phyloP scores from a whole-genome alignment of 306 rosid species.

The Trichosanthes truncata region DNA sequence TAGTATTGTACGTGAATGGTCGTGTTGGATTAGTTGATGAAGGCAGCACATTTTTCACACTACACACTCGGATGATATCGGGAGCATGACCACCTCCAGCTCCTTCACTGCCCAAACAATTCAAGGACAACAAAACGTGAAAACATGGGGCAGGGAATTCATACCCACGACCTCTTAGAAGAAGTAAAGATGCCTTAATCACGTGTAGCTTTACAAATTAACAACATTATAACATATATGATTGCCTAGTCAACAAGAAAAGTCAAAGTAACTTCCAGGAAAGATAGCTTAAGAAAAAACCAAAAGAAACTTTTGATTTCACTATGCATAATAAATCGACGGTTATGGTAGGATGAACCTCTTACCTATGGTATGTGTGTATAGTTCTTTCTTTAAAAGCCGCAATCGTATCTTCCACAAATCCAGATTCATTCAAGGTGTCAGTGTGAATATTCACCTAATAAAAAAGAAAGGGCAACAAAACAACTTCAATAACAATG shows the following conservation, averaged over 20 bases:
- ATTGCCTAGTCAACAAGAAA: neutral
- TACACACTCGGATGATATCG: constrained; percentile 85
- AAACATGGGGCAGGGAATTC: neutral
- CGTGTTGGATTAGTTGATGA: constrained; percentile 90
- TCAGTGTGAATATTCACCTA: constrained; percentile 96
- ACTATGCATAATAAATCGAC: neutral
- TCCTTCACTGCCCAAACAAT: constrained; percentile 63
- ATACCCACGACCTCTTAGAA: too few species aligned
- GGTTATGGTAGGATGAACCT: neutral
- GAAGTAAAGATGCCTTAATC: too few species aligned
- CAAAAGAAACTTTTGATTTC: neutral
- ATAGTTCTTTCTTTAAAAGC: constrained; percentile 89
- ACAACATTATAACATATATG: neutral
- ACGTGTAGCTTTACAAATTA: too few species aligned
- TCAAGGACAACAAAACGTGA: constrained; percentile 10
- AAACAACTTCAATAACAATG: neutral
- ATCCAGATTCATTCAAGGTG: constrained; percentile 91
- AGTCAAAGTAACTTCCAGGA: neutral
- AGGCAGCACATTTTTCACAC: constrained; percentile 68
- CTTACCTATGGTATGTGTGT: constrained; percentile 87
- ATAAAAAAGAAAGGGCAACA: neutral
- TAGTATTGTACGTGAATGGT: constrained; percentile 69
- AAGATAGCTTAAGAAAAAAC: neutral
- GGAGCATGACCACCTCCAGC: constrained; percentile 99
- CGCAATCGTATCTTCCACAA: constrained; percentile 79